Evolutionary conservation across 495 filamentous ascomycete genomes (phyloP).

Genomic region (Penicillium robsamsonii): DNA sequence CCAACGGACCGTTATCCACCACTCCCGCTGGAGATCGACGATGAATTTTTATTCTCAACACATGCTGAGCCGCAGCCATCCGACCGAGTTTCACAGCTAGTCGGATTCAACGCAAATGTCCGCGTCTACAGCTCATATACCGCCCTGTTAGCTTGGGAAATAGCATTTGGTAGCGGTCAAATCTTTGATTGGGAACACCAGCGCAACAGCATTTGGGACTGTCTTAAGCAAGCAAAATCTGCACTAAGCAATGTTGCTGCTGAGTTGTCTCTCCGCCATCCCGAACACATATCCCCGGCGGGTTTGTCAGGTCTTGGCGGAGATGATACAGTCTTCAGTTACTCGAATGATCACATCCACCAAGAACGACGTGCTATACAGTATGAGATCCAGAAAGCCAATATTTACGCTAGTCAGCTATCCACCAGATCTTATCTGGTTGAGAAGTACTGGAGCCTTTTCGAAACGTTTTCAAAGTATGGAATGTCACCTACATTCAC

Average conservation of each 20-base stretch:
- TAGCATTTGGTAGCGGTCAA: conserved; percentile 67
- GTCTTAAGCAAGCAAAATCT: conserved; percentile 58
- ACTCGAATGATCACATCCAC: conserved; percentile 26
- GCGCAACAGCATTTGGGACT: conserved; percentile 59
- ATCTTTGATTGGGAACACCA: conserved; percentile 73
- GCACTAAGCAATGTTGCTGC: conserved; percentile 58
- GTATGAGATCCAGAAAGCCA: conserved; percentile 80
- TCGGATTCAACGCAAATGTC: conserved; percentile 76
- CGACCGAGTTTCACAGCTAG: conserved; percentile 58
- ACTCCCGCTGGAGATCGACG: conserved; percentile 75
- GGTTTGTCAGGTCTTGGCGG: conserved; percentile 13
- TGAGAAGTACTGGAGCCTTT: conserved; percentile 72
- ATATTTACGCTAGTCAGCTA: conserved; percentile 74
- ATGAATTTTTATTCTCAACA: conserved; percentile 65
- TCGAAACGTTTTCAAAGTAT: conserved; percentile 49
- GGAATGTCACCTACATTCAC: conserved; percentile 27
- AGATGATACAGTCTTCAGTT: conserved; percentile 26
- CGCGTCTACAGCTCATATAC: conserved; percentile 71
- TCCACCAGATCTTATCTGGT: conserved; percentile 76
- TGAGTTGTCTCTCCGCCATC: conserved; percentile 54
- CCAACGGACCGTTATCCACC: conserved; percentile 73
- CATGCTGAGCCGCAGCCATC: conserved; percentile 63
- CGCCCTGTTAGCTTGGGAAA: conserved; percentile 63
- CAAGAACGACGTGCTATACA: conserved; percentile 54
- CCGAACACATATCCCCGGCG: conserved; percentile 15